Evolutionary conservation across 768 basidiomycete genomes (phyloP).

Genomic region (Pulveroboletus sp.): DNA sequence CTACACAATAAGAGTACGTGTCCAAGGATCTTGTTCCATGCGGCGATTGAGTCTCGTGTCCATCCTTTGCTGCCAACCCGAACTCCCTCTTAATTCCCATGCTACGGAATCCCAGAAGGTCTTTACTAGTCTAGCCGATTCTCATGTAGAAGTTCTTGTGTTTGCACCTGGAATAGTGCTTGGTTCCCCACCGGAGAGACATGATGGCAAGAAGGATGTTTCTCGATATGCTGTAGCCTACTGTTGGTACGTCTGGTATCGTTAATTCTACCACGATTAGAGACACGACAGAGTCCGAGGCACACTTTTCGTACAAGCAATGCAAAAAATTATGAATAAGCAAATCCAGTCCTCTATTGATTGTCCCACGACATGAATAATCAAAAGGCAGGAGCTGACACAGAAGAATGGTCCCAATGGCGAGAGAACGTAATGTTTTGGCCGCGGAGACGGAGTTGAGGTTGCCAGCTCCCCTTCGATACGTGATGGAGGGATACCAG

Average conservation of each 20-base stretch:
- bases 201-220: too few species aligned
- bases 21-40: too few species aligned
- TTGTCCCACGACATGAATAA: background rate
- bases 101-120: too few species aligned
- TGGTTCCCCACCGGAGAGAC: background rate
- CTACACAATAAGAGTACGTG: too few species aligned
- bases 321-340: background rate
- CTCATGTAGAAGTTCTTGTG: too few species aligned
- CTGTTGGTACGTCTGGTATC: too few species aligned
- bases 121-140: too few species aligned
- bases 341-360: background rate
- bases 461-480: constrained; percentile 80
- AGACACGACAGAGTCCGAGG: background rate
- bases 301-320: background rate
- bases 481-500: constrained; percentile 80
- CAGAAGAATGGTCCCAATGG: constrained; percentile 1
- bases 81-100: too few species aligned
- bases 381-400: constrained; percentile 1
- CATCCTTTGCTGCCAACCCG: too few species aligned
- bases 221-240: background rate
- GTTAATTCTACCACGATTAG: background rate
- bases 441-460: constrained; percentile 54
- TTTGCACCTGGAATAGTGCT: too few species aligned
- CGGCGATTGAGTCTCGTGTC: too few species aligned
- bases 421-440: background rate